phyloP scores from a whole-genome alignment of 192 early-diverging fungal genomes.

The Chytriomyces sp. region DNA sequence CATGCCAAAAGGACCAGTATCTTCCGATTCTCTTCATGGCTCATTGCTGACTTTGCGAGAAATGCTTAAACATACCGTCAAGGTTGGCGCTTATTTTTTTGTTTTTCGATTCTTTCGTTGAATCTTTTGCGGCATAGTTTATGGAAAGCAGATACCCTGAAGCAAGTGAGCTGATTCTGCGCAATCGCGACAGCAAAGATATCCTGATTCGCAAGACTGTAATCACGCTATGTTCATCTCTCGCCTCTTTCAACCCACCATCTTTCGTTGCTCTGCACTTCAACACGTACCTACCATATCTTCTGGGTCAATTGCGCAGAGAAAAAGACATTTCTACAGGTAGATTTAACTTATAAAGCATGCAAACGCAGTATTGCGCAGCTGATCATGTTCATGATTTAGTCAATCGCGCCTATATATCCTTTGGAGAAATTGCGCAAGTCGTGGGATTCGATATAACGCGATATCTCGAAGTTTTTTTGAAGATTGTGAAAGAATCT shows the following conservation, averaged over 20 bases:
- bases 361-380: constrained; percentile 15
- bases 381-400: constrained; percentile 10
- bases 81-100: constrained; percentile 46
- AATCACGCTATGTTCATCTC: constrained; percentile 71
- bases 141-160: constrained; percentile 74
- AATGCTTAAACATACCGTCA: constrained; percentile 72
- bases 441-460: constrained; percentile 71
- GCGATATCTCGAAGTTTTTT: constrained; percentile 73
- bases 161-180: constrained; percentile 71
- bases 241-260: constrained; percentile 76
- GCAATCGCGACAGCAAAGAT: constrained; percentile 72
- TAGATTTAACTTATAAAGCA: neutral
- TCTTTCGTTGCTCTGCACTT: constrained; percentile 63
- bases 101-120: constrained; percentile 5
- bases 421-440: constrained; percentile 77
- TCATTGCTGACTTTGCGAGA: constrained; percentile 74
- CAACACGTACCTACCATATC: constrained; percentile 65
- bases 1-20: constrained; percentile 35
- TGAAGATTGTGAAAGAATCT: constrained; percentile 71
- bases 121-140: constrained; percentile 52
- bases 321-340: constrained; percentile 59
- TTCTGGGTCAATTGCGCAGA: constrained; percentile 66
- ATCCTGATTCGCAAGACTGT: constrained; percentile 72
- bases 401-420: constrained; percentile 62
- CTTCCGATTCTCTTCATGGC: constrained; percentile 73